phyloP scores from a whole-genome alignment of 805 yeast genomes.

The Cyberlindnera xylosilytica region DNA sequence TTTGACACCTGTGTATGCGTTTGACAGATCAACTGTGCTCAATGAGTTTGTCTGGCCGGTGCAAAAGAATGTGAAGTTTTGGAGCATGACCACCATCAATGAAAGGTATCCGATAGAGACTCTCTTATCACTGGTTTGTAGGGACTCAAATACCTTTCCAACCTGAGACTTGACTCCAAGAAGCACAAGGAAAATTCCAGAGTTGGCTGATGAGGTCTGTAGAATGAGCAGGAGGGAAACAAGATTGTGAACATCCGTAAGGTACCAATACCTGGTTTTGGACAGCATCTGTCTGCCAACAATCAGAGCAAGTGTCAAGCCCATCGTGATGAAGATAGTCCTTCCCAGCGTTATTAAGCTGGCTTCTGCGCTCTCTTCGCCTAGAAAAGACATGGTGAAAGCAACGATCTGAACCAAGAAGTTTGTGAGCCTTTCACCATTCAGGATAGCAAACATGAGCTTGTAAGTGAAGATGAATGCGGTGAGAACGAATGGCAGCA shows the following conservation, averaged over 20 bases:
- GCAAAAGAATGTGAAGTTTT: slow-evolving; percentile 78
- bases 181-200: slow-evolving; percentile 47
- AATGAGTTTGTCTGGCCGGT: slow-evolving; percentile 90
- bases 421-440: slow-evolving; percentile 52
- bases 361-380: slow-evolving; percentile 28
- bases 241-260: slow-evolving; percentile 37
- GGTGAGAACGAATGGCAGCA: slow-evolving; percentile 43
- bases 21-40: slow-evolving; percentile 85
- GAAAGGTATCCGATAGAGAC: slow-evolving; percentile 12
- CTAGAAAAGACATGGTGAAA: slow-evolving; percentile 30
- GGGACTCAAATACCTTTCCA: slow-evolving; percentile 7
- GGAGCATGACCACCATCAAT: slow-evolving; percentile 44
- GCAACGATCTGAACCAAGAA: slow-evolving; percentile 28
- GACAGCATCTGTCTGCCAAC: slow-evolving; percentile 14
- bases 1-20: slow-evolving; percentile 86
- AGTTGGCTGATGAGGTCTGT: slow-evolving; percentile 45
- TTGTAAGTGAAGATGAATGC: slow-evolving; percentile 52
- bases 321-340: slow-evolving; percentile 33
- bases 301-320: slow-evolving; percentile 33
- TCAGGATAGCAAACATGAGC: slow-evolving; percentile 45
- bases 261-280: slow-evolving; percentile 17
- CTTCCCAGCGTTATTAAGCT: slow-evolving; percentile 34
- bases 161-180: slow-evolving; percentile 24
- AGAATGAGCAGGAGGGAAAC: slow-evolving; percentile 42
- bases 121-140: not conserved